Base-by-base conservation (phyloP, 2,329 filamentous ascomycete species). In the Tricladium varicosporioides region DNA sequence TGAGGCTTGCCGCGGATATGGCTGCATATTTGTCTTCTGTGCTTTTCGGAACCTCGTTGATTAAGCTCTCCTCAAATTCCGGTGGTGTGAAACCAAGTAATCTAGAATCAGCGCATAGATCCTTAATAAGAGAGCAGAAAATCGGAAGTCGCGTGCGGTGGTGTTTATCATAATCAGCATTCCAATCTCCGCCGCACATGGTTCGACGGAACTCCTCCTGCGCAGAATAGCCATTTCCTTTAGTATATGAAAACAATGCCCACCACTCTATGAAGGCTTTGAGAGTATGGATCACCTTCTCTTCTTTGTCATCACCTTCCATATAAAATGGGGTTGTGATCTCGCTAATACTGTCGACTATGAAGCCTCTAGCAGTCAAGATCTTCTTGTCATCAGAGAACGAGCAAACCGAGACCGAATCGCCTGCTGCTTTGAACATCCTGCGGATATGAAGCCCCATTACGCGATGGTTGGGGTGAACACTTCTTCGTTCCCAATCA, bases 181-280 rank as follows among this genome's bases (percentile, higher is more conserved):
- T 44, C 58, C 54, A 60, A 36, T 48, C n/a, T 15, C 58, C 58
- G 31, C 58, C 51, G 43, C 42, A 54, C 16, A 60, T 53, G 1
- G 54, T 57, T n/a, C 48, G 31, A 22, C 48, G 44, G 40, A 60
- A 60, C 3, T 53, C 40, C 10, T 44, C 49, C 9, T 15, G n/a
- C 1, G 49, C n/a, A 15, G 49, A 48, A 27, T 52, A 15, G 40
- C 44, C 45, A 11, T 13, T 1, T 27, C 16, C 48, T 42, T 53
- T 53, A 10, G 8, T 11, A 15, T 48, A 43, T 2, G 36, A 15
- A 15, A 50, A 60, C 2, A 60, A 5, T 0, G 5, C 45, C 49
- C 52, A 60, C 59, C 59, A 60, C 18, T 55, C 57, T 14, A 54
- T 42, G 43, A 60, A 60, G 11, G 48, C 50, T 14, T 47, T 14